Conservation (phyloP, 768 basidiomycete genomes). For the Cystofilobasidium macerans region DNA sequence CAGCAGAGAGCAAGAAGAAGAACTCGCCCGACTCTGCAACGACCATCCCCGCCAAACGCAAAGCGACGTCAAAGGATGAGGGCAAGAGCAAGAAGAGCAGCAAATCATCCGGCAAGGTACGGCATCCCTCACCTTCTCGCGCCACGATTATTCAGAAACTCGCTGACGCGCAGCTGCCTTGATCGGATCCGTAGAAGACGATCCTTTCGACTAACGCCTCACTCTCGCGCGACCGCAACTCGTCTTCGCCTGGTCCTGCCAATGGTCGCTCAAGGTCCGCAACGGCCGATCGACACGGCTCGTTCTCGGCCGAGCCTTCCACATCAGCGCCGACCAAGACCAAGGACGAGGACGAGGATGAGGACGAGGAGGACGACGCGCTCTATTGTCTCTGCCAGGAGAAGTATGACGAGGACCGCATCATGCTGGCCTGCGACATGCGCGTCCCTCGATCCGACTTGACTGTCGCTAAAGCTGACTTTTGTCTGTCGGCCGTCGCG, state of each 20-base stretch:
- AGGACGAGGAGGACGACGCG: conserved; percentile 51
- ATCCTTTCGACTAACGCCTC: neutral
- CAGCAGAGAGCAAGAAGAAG: neutral
- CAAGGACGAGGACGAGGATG: conserved; percentile 11
- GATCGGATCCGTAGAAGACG: neutral
- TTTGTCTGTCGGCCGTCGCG: neutral
- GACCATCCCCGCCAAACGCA: neutral
- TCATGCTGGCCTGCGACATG: conserved; percentile 93
- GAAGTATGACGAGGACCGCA: conserved; percentile 69
- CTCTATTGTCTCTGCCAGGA: conserved; percentile 83
- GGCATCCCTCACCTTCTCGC: neutral
- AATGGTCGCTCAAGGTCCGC: neutral
- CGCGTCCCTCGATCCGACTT: conserved; percentile 38
- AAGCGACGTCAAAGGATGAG: neutral
- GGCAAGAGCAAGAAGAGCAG: conserved; percentile 13
- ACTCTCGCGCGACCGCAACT: neutral
- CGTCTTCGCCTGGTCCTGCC: neutral
- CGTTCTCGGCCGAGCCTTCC: neutral
- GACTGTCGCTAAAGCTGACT: neutral
- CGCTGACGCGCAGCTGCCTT: no score
- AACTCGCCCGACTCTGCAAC: neutral
- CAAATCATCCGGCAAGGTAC: no score
- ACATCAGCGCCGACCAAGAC: neutral
- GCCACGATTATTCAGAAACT: neutral
- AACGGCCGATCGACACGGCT: neutral